Evolutionary conservation across 306 rosid species (phyloP).

Genomic region (Oxytropis ochrocephala): DNA sequence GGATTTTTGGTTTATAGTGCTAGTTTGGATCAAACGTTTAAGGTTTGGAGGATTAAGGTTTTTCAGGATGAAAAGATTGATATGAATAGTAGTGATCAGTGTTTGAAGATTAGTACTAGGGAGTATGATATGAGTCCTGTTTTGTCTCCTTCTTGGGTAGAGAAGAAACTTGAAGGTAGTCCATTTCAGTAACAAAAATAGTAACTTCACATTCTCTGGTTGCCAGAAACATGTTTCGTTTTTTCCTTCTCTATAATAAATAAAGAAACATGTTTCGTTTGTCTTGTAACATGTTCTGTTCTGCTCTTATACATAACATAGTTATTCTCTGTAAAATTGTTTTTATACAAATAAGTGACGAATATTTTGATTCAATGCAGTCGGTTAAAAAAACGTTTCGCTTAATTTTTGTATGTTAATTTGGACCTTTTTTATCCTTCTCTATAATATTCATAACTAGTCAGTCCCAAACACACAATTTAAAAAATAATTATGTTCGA

Average conservation of each 20-base stretch:
- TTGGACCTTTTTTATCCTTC: too few relatives aligned
- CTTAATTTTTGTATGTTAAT: too few relatives aligned
- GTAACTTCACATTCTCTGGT: background rate
- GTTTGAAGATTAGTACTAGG: constrained; percentile 13
- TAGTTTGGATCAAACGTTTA: constrained; percentile 62
- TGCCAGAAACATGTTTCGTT: too few relatives aligned
- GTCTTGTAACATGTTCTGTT: background rate
- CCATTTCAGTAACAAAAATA: constrained; percentile 10
- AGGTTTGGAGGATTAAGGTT: constrained; percentile 69
- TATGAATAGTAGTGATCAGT: background rate
- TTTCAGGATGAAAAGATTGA: constrained; percentile 38
- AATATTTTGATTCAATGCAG: too few relatives aligned
- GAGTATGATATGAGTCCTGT: constrained; percentile 46
- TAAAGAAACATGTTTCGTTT: too few relatives aligned
- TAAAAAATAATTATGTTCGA: too few relatives aligned
- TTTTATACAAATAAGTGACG: too few relatives aligned
- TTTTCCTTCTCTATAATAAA: too few relatives aligned
- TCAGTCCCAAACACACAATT: too few relatives aligned
- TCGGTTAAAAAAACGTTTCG: too few relatives aligned
- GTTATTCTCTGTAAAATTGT: too few relatives aligned
- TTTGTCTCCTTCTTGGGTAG: constrained; percentile 68
- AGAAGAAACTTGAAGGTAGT: constrained; percentile 48
- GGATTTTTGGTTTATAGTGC: constrained; percentile 61
- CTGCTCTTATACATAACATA: background rate
- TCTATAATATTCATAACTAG: too few relatives aligned